Base-by-base conservation (phyloP, 1,139 yeast genomes). In the Yamadazyma buinensis region DNA sequence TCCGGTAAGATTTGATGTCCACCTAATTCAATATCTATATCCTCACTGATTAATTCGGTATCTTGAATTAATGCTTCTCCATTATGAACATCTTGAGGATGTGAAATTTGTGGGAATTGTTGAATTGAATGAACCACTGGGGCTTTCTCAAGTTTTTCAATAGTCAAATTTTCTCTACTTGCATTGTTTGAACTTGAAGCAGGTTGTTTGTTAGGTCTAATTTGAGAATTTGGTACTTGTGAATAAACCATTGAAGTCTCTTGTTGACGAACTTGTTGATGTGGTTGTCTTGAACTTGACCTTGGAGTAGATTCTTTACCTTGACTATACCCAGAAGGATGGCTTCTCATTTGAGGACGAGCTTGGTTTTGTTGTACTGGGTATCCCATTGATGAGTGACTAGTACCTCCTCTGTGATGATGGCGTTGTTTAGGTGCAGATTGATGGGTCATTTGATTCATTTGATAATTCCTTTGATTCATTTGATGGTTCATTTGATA, bases 341-440 rank as follows among this genome's bases (percentile, higher is more conserved):
- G 25, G 5, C 8, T n/a, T 12, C 14, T 23, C 25, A 23, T 23
- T 12, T 23, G 25, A 11, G 25, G 25, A 23, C 14, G 14, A 17
- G 19, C 14, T 23, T 23, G 25, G 4, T n/a, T 13, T 31, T 45
- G n/a, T 23, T 12, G 22, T 13, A 9, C 24, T 30, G 13, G 33
- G 15, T 30, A 25, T 15, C 8, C 15, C 24, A 11, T 10, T 6
- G 9, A 5, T 4, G 21, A 5, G 15, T 29, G 14, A 12, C 24
- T 17, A 17, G 19, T 17, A 5, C 19, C 21, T 22, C 47, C 39
- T 29, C 51, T 47, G 21, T 49, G 47, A 33, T 46, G 50, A 27
- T 41, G 47, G 30, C 28, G 27, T 23, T 27, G 34, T 10, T 23
- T 32, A 6, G 15, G 22, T 5, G n/a, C 20, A 4, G 10, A 11